A percentile compares a stretch with the other conserved stretches of the same genome.
Evolutionary conservation across 192 early-diverging fungal genomes (phyloP).

Genomic region (Chytriomyces confervae): DNA sequence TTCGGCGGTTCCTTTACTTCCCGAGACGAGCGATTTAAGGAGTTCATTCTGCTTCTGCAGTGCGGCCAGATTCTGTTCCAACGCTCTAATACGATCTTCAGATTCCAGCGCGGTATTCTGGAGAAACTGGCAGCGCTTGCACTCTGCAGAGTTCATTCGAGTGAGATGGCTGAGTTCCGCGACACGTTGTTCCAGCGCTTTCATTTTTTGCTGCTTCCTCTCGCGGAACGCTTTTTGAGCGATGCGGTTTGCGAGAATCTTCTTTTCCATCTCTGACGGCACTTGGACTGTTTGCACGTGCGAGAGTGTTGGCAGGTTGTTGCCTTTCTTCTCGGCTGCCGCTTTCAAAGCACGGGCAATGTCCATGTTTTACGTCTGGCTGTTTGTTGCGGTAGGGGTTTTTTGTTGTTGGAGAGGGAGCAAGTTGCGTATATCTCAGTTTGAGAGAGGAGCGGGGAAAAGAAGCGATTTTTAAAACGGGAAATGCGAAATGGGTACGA

Average conservation of each 20-base stretch:
- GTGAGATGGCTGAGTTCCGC: constrained; percentile 12
- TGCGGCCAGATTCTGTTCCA: background rate
- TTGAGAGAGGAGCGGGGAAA: too few species aligned
- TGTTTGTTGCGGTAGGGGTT: too few species aligned
- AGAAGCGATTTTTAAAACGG: too few species aligned
- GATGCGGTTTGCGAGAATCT: constrained; percentile 34
- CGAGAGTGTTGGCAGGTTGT: too few species aligned
- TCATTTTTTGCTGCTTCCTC: constrained; percentile 50
- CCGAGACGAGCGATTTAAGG: background rate
- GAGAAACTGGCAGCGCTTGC: background rate
- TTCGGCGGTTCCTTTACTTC: too few species aligned
- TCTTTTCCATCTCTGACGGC: background rate
- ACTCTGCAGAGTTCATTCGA: background rate
- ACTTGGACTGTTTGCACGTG: too few species aligned
- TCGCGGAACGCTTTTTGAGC: constrained; percentile 54
- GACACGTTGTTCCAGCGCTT: constrained; percentile 3
- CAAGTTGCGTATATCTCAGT: too few species aligned
- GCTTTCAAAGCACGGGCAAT: too few species aligned
- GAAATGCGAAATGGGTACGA: too few species aligned
- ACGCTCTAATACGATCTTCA: background rate
- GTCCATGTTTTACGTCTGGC: too few species aligned
- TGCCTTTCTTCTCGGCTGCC: too few species aligned
- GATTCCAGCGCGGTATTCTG: background rate
- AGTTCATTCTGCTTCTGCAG: background rate
- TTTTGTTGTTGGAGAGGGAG: too few species aligned